Conservation (phyloP, 192 early-diverging fungal genomes). For the Radiomyces spectabilis region DNA sequence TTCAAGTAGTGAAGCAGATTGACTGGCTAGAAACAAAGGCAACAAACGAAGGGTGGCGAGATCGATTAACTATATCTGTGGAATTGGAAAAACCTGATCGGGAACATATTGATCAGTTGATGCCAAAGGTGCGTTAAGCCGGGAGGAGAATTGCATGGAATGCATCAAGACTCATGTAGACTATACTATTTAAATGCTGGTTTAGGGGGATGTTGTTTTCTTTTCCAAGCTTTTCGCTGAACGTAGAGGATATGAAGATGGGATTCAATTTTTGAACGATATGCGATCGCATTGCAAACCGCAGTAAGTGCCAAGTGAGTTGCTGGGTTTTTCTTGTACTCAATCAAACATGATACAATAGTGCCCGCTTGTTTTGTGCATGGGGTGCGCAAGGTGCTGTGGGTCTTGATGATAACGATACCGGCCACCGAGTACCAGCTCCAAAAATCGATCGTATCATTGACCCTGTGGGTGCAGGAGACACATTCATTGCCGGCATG, state of each 20-base stretch:
- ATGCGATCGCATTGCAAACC: constrained; percentile 9
- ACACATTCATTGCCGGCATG: constrained; percentile 48
- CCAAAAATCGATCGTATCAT: constrained; percentile 19
- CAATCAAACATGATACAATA: constrained; percentile 2
- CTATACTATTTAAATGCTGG: neutral
- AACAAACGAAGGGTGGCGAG: constrained; percentile 28
- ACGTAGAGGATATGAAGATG: constrained; percentile 42
- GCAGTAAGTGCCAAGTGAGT: neutral
- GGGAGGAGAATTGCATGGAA: too few relatives aligned
- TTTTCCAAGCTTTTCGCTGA: constrained; percentile 61
- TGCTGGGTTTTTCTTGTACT: neutral
- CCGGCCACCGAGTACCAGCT: constrained; percentile 23
- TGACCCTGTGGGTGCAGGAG: constrained; percentile 47
- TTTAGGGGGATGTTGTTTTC: constrained; percentile 50
- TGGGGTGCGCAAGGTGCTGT: constrained; percentile 54
- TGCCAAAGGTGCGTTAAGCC: constrained; percentile 36
- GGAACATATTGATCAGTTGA: constrained; percentile 45
- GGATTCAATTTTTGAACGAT: constrained; percentile 15
- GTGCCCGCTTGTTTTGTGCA: constrained; percentile 55
- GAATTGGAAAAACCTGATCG: constrained; percentile 64
- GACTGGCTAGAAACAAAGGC: constrained; percentile 40
- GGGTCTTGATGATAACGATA: constrained; percentile 27
- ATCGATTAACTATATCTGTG: constrained; percentile 49
- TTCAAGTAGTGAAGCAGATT: constrained; percentile 44
- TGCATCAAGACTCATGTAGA: neutral